Percentiles rank a stretch among this genome's conserved stretches.
These are phyloP conservation scores for Candida mesenterica DNA, from an alignment of 1,139 yeast species.

Conservation along the genomic window DNA sequence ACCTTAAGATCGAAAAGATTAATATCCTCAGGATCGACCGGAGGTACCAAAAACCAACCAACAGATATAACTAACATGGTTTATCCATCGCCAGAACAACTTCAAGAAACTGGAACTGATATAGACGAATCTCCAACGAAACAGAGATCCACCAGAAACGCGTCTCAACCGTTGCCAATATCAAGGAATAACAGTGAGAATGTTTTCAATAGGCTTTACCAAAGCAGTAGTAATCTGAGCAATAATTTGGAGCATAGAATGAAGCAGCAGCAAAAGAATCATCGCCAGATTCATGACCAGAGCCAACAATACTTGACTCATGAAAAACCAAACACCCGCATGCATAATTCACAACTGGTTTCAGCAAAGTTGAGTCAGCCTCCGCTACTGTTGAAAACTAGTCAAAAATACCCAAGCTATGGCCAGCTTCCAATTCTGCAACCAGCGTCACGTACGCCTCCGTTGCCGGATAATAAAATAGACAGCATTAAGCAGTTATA, in stretches of 20 bases:
- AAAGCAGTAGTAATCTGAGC: conserved; percentile 5
- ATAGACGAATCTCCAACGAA: conserved; percentile 12
- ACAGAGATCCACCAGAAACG: conserved; percentile 7
- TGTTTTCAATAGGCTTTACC: conserved; percentile 17
- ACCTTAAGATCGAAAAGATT: conserved; percentile 16
- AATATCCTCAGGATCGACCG: conserved; percentile 9
- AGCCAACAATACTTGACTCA: conserved; percentile 1
- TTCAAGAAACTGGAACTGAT: conserved; percentile 3
- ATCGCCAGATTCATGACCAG: conserved; percentile 10
- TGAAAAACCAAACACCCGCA: background rate
- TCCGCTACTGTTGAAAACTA: background rate
- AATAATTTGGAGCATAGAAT: conserved; percentile 6
- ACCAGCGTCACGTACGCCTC: background rate
- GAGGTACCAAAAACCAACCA: conserved; percentile 10
- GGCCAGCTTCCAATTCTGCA: background rate
- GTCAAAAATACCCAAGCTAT: background rate
- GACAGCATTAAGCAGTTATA: background rate
- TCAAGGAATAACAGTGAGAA: conserved; percentile 6
- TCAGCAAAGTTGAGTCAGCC: background rate
- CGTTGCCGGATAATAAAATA: background rate
- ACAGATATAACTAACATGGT: conserved; percentile 20
- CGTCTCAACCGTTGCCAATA: conserved; percentile 13
- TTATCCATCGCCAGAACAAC: conserved; percentile 5
- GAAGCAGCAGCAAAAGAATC: conserved; percentile 10
- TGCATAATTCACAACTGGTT: background rate